Base-by-base conservation (phyloP, 192 early-diverging fungal genomes). In the Linnemannia zychae region DNA sequence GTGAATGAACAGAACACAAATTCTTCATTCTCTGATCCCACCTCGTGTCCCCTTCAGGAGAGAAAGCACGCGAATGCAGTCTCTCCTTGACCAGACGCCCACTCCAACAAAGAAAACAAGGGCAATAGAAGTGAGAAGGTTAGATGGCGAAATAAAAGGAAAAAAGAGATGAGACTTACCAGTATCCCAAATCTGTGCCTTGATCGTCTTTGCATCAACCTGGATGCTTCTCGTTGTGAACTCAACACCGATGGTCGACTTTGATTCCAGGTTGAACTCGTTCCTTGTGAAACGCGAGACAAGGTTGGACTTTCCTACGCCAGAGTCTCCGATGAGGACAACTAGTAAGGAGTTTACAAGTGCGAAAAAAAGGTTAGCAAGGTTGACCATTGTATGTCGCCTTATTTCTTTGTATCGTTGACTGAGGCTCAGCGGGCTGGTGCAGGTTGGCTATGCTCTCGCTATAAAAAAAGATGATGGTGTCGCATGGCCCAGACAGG, bases 121-220 rank as follows among this genome's bases (percentile, higher is more conserved):
- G 37, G 20, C 20, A 70, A 46, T 50, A 52, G 11, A 69, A 69
- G 6, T 11, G 40, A 1, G 40, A 17, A 6, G 3, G 37, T 68
- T 40, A 7, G 6, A 5, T 22, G 17, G 18, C 31, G 18, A 60
- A n/a, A n/a, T n/a, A 40, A 28, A 37, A 72, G 44, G 31, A 3
- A 71, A 49, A 9, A 40, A 12, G 57, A 63, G 57, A 63, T 63
- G 63, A 72, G 36, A 67, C 75, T 82, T 87, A 91, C 97, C 98
- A 74, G 98, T 99, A 91, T 99, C 98, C 98, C 98, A 99, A 89
- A 99, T 99, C 88, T 99, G 98, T 63, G 97, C 97, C 90, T 99
- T 99, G 89, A 99, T 97, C 18, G 96, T 97, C 91, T 99, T 99
- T 77, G 92, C 90, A 76, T 99, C 97, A 49, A 99, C 97, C 86